Conservation (phyloP, 345 rosid genomes). For the Brassica carinata region DNA sequence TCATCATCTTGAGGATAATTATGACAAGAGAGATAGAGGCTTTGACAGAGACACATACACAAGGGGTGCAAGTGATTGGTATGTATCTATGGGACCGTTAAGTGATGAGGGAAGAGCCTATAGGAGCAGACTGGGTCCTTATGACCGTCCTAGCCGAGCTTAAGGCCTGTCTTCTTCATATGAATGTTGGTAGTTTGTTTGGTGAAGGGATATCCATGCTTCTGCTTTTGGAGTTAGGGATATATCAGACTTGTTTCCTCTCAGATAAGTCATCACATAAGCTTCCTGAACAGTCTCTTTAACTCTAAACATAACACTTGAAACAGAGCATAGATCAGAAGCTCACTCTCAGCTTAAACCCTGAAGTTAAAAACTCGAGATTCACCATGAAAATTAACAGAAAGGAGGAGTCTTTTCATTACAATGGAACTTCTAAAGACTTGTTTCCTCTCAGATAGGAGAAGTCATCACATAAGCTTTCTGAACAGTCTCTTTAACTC, state of each 20-base stretch:
- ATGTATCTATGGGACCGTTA: conserved; percentile 60
- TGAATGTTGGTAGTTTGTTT: conserved; percentile 60
- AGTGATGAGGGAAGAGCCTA: conserved; percentile 62
- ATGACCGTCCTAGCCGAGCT: conserved; percentile 70
- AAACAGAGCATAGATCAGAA: too few relatives aligned
- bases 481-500: neutral
- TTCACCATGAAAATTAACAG: too few relatives aligned
- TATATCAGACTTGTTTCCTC: neutral
- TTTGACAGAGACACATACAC: conserved; percentile 55
- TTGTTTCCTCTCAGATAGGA: too few relatives aligned
- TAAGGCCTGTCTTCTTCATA: conserved; percentile 68
- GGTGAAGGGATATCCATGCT: neutral
- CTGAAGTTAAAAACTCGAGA: too few relatives aligned
- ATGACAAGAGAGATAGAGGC: conserved; percentile 50
- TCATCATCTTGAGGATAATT: conserved; percentile 46
- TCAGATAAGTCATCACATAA: neutral
- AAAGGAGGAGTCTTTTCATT: too few relatives aligned
- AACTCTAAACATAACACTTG: too few relatives aligned
- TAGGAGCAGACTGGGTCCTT: conserved; percentile 66
- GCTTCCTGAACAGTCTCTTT: too few relatives aligned
- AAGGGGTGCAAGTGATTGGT: conserved; percentile 49
- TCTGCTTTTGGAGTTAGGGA: neutral
- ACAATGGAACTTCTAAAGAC: neutral
- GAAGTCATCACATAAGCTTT: neutral
- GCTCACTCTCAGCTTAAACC: too few relatives aligned